A percentile compares a stretch with the other conserved stretches of the same genome.
These are phyloP conservation scores for Maudiozyma turicensis DNA, from an alignment of 805 yeast species.

Conservation along the genomic window DNA sequence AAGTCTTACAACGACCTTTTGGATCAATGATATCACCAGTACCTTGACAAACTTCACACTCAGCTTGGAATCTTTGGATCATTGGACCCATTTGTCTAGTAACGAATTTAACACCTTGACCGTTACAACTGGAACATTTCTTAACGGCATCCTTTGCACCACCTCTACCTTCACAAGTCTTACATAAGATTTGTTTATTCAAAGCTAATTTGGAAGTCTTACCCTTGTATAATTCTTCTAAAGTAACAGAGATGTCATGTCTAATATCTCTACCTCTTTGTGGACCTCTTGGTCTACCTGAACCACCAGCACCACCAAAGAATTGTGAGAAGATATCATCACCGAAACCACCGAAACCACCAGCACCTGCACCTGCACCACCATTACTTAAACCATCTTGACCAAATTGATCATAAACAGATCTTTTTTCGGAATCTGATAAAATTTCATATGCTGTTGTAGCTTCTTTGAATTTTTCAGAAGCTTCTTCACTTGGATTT, in stretches of 20 bases:
- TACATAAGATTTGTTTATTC: slow-evolving; percentile 84
- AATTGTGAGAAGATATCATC: slow-evolving; percentile 50
- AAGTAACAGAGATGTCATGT: slow-evolving; percentile 73
- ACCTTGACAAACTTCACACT: slow-evolving; percentile 88
- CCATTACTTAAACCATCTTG: slow-evolving; percentile 75
- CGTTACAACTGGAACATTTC: slow-evolving; percentile 80
- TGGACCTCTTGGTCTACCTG: slow-evolving; percentile 71
- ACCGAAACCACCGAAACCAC: slow-evolving; percentile 46
- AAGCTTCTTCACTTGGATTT: slow-evolving; percentile 73
- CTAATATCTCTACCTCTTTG: slow-evolving; percentile 83
- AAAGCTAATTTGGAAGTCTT: slow-evolving; percentile 89
- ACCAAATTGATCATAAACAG: slow-evolving; percentile 81
- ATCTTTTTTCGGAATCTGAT: slow-evolving; percentile 81
- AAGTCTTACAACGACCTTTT: slow-evolving; percentile 77
- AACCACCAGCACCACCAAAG: slow-evolving; percentile 65
- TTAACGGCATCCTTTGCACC: slow-evolving; percentile 88
- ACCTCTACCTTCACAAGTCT: slow-evolving; percentile 87
- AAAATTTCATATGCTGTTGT: slow-evolving; percentile 84
- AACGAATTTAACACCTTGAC: slow-evolving; percentile 83
- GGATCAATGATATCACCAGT: slow-evolving; percentile 81
- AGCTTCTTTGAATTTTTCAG: slow-evolving; percentile 89
- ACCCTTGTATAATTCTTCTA: slow-evolving; percentile 92
- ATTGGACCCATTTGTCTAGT: slow-evolving; percentile 99
- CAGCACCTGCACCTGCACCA: slow-evolving; percentile 62
- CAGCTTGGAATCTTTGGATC: slow-evolving; percentile 95